Evolutionary conservation across 2,329 filamentous ascomycete genomes (phyloP), one percentile per base, ranked within the genome.

Genomic region (Colletotrichum sp.): DNA sequence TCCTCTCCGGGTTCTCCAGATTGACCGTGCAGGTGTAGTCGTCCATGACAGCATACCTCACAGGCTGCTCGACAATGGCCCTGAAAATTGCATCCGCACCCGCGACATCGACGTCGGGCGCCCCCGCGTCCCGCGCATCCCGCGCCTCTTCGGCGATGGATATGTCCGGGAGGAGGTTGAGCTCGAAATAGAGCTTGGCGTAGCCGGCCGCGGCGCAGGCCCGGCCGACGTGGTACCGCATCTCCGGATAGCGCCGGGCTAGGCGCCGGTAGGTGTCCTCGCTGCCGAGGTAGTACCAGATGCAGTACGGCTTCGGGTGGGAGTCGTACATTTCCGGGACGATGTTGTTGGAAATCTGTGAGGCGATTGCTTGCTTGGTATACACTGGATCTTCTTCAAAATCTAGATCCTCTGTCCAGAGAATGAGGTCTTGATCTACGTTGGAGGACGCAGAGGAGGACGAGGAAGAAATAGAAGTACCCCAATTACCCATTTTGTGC

Each of bases 171-270:
- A 86, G 77, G 5, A 83, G 74, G 62, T 82, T 74, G n/a, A 86
- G 81, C 77, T 85, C 83, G 1, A 67, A 24, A 73, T 83, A 86
- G 10, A 87, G 77, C 28, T 78, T 76, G 13, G 48, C 48, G 65
- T 86, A 86, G 4, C 83, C 83, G 7, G 82, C 85, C 2, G 83
- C 83, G 7, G 84, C 85, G 77, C 84, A 86, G 2, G 84, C 83
- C 10, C 84, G 80, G 30, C 80, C 83, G n/a, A 85, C 82, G 30
- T 85, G 82, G 65, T 86, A 86, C 16, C 76, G 34, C 81, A 85
- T 80, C 7, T 78, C 32, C 2, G 84, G 85, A 76, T 83, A 86
- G 3, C 75, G 75, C 7, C 65, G 43, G 13, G 76, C 82, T 10
- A 87, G 71, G 7, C 75, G 63, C 4, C 84, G 81, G 66, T 84